Percentiles rank a stretch among this genome's conserved stretches.
Conservation (phyloP, 176 grass and related monocot genomes). For the Elymus sibiricus region DNA sequence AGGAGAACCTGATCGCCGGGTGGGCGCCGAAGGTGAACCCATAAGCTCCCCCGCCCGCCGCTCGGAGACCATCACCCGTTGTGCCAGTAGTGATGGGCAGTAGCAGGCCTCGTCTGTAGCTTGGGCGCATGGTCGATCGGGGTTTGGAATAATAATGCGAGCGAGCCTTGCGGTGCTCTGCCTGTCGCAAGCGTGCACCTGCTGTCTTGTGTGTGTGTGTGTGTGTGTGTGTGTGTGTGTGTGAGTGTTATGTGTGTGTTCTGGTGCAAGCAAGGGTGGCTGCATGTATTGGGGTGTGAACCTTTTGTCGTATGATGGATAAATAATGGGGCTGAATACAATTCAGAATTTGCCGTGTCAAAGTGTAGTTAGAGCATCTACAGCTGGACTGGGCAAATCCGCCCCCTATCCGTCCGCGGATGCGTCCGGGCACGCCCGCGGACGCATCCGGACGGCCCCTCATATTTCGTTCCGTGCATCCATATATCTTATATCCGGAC, state of each 20-base stretch:
- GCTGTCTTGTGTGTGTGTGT: not conserved
- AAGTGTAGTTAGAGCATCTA: too few species aligned
- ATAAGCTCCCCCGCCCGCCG: not conserved
- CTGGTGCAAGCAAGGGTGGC: not conserved
- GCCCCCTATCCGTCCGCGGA: too few species aligned
- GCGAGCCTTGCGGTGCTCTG: not conserved
- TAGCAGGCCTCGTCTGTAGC: constrained; percentile 5
- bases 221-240: not conserved
- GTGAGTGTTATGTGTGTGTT: not conserved
- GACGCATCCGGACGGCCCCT: too few species aligned
- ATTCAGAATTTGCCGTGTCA: not conserved
- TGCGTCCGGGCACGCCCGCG: too few species aligned
- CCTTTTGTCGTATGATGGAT: not conserved
- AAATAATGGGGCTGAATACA: not conserved
- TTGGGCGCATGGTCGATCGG: not conserved
- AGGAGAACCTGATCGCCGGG: constrained; percentile 71
- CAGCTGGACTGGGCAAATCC: too few species aligned
- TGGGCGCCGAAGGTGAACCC: constrained; percentile 71
- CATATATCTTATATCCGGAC: too few species aligned
- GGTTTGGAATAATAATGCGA: constrained; percentile 37
- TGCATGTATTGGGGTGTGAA: constrained; percentile 18
- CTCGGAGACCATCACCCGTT: not conserved
- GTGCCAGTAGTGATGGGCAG: not conserved
- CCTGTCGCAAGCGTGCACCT: not conserved
- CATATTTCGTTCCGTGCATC: too few species aligned